A percentile compares a stretch with the other conserved stretches of the same genome.
These are phyloP conservation scores for Strobilomyces dryophilus DNA, from an alignment of 768 basidiomycete species.

Conservation along the genomic window DNA sequence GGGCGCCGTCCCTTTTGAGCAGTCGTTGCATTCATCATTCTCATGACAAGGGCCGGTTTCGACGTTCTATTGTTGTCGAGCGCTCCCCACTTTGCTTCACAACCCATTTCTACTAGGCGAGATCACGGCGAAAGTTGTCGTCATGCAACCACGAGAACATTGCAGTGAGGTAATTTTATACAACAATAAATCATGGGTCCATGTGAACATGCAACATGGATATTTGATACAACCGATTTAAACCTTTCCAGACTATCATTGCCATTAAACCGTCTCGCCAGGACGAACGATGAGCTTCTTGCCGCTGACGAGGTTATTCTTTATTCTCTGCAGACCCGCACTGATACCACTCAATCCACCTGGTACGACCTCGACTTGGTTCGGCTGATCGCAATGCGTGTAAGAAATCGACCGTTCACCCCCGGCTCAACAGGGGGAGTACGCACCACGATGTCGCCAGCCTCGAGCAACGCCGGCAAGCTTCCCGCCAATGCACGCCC, in stretches of 20 bases:
- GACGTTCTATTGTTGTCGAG: no score
- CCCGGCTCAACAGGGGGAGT: neutral
- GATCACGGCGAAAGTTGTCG: no score
- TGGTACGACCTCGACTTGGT: slow-evolving; percentile 28
- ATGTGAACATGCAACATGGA: neutral
- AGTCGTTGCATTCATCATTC: no score
- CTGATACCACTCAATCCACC: slow-evolving; percentile 35
- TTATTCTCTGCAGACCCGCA: slow-evolving; percentile 31
- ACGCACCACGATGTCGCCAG: slow-evolving; percentile 16
- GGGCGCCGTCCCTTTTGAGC: no score
- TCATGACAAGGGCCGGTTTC: no score
- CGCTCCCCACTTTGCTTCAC: no score
- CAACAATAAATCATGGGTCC: neutral
- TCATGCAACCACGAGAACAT: neutral
- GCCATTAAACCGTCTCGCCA: slow-evolving; percentile 25
- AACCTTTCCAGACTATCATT: neutral
- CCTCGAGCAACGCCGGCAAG: slow-evolving; percentile 9
- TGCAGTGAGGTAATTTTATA: neutral
- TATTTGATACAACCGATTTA: neutral
- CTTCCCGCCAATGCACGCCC: slow-evolving; percentile 10
- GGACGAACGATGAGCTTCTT: slow-evolving; percentile 26
- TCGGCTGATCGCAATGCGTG: slow-evolving; percentile 8
- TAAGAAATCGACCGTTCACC: neutral
- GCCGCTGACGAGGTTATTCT: slow-evolving; percentile 36
- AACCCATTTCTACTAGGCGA: no score